Percentiles rank a stretch among this genome's conserved stretches.
These are phyloP conservation scores for Colletotrichum aenigma DNA, from an alignment of 2,329 filamentous ascomycete genomes.

Conservation along the genomic window DNA sequence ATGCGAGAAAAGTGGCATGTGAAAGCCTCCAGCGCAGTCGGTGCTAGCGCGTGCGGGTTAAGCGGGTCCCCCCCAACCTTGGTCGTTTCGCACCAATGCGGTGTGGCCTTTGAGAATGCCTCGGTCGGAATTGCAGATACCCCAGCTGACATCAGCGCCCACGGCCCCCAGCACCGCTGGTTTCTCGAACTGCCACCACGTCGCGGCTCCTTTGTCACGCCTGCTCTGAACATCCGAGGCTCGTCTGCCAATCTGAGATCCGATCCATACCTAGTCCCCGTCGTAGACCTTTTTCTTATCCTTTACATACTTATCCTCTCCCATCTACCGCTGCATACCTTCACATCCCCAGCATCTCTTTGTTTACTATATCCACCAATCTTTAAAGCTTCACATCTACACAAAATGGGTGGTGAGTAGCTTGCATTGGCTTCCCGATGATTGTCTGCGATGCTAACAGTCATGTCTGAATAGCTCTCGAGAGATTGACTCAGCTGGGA, in stretches of 20 bases:
- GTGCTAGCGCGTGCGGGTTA: background rate
- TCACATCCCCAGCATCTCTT: background rate
- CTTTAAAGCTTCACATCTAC: constrained; percentile 9
- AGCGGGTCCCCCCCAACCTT: background rate
- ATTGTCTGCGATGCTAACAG: background rate
- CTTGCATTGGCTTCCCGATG: constrained; percentile 12
- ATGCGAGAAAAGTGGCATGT: background rate
- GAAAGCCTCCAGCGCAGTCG: background rate
- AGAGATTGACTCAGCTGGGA: constrained; percentile 64
- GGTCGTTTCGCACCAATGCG: constrained; percentile 15
- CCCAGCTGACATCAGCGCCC: constrained; percentile 21
- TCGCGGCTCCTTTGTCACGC: background rate
- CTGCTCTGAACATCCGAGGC: constrained; percentile 15
- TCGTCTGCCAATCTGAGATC: constrained; percentile 7
- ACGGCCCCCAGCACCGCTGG: background rate
- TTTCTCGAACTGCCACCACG: background rate
- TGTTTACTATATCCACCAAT: background rate
- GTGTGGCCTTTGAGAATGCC: constrained; percentile 12
- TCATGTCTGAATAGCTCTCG: constrained; percentile 47
- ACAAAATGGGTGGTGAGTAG: constrained; percentile 42
- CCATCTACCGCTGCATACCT: background rate
- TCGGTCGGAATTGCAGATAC: constrained; percentile 1
- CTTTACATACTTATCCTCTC: background rate
- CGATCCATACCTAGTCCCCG: background rate
- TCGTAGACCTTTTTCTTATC: background rate